Evolutionary conservation across 768 basidiomycete genomes (phyloP).

Genomic region (Ramaria rubella): DNA sequence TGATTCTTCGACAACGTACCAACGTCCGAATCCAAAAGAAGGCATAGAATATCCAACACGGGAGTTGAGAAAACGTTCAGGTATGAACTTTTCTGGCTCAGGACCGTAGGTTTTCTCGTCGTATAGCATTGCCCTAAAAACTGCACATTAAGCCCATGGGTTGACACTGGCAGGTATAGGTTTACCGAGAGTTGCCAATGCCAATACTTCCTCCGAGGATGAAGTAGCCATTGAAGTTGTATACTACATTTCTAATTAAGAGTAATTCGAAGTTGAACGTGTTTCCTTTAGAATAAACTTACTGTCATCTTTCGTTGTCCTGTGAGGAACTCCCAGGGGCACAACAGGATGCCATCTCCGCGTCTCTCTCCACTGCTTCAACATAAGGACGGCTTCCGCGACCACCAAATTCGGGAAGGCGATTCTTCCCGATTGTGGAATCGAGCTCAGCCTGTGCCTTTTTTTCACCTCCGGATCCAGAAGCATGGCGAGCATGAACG

Average conservation of each 20-base stretch:
- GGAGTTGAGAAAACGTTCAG: conserved; percentile 42
- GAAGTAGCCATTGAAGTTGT: conserved; percentile 6
- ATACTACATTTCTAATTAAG: too few relatives aligned
- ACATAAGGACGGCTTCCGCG: conserved; percentile 6
- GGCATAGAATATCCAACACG: background rate
- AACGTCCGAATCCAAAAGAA: conserved; percentile 5
- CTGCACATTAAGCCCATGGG: background rate
- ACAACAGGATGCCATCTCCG: conserved; percentile 7
- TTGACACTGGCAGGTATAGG: background rate
- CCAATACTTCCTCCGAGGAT: conserved; percentile 1
- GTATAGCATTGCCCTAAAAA: conserved; percentile 36
- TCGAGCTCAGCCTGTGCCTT: conserved; percentile 10
- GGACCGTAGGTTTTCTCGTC: conserved; percentile 43
- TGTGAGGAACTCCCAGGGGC: conserved; percentile 5
- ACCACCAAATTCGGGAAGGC: conserved; percentile 9
- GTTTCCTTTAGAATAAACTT: too few relatives aligned
- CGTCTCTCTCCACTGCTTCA: conserved; percentile 6
- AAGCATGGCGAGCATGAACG: background rate
- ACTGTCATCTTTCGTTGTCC: conserved; percentile 9
- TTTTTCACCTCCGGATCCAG: conserved; percentile 5
- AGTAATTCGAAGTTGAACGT: too few relatives aligned
- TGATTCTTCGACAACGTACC: conserved; percentile 1
- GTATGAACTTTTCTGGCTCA: conserved; percentile 44
- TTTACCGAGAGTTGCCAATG: conserved; percentile 4
- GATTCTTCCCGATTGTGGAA: background rate